Conservation (phyloP, 805 yeast genomes). For the Diddensiella transvaalensis region DNA sequence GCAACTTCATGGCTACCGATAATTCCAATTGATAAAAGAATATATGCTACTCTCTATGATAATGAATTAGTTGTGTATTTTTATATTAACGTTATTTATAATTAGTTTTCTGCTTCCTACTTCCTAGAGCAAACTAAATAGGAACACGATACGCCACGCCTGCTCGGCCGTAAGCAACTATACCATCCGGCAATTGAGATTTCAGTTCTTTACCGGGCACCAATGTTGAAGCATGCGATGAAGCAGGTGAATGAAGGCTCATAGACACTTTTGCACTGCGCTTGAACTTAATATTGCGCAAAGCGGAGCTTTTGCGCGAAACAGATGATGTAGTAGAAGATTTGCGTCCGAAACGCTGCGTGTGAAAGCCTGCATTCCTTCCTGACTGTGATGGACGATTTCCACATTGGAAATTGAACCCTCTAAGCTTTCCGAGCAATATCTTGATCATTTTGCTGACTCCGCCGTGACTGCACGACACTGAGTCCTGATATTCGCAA, state of each 20-base stretch:
- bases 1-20: slow-evolving; percentile 13
- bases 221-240: neutral
- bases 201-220: neutral
- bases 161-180: neutral
- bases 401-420: neutral
- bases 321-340: neutral
- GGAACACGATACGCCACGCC: neutral
- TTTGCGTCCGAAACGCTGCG: neutral
- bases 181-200: neutral
- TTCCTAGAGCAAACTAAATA: too few species aligned
- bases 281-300: neutral
- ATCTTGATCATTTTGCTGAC: neutral
- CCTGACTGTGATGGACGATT: neutral
- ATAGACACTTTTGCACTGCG: neutral
- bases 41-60: too few species aligned
- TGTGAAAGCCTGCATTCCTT: neutral
- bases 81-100: too few species aligned
- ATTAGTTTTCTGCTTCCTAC: too few species aligned
- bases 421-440: neutral
- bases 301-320: neutral
- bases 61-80: too few species aligned
- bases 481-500: neutral
- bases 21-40: too few species aligned
- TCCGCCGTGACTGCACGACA: neutral
- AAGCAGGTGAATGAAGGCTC: neutral